Evolutionary conservation across 1,284 basidiomycete species (phyloP).

Genomic region (Cystobasidium sp.): DNA sequence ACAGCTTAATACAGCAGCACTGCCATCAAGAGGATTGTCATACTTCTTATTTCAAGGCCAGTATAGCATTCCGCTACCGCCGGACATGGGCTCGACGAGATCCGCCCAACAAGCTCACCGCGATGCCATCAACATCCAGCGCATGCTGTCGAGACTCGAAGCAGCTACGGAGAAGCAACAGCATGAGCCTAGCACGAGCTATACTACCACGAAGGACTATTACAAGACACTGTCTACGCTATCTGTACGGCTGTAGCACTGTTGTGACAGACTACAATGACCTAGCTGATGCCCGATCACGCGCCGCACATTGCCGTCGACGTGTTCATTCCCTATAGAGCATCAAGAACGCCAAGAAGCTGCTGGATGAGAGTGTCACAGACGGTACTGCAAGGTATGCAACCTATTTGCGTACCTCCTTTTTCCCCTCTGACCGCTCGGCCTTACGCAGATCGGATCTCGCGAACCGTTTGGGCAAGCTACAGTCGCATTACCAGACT

Average conservation of each 20-base stretch:
- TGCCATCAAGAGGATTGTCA: background rate
- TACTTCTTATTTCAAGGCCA: background rate
- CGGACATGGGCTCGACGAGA: background rate
- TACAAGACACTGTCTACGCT: constrained; percentile 31
- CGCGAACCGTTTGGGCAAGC: constrained; percentile 2
- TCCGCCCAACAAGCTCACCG: constrained; percentile 33
- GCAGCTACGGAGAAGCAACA: constrained; percentile 5
- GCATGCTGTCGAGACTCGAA: constrained; percentile 30
- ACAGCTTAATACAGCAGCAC: background rate
- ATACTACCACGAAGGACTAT: constrained; percentile 22
- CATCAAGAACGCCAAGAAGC: constrained; percentile 24
- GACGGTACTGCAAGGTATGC: constrained; percentile 1
- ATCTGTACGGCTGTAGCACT: constrained; percentile 9
- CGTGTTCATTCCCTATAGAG: constrained; percentile 12
- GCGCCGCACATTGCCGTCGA: background rate
- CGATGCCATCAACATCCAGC: constrained; percentile 41
- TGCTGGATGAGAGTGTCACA: constrained; percentile 9
- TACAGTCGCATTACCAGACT: constrained; percentile 12
- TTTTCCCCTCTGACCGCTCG: background rate
- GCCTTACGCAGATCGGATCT: background rate
- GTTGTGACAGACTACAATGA: background rate
- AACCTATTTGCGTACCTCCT: background rate
- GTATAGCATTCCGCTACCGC: background rate
- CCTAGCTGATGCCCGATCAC: background rate
- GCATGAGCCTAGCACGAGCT: constrained; percentile 16